Evolutionary conservation across 164 flowering plant species (phyloP), one percentile per base, ranked within the genome.

Genomic region (Dillenia turbinata): DNA sequence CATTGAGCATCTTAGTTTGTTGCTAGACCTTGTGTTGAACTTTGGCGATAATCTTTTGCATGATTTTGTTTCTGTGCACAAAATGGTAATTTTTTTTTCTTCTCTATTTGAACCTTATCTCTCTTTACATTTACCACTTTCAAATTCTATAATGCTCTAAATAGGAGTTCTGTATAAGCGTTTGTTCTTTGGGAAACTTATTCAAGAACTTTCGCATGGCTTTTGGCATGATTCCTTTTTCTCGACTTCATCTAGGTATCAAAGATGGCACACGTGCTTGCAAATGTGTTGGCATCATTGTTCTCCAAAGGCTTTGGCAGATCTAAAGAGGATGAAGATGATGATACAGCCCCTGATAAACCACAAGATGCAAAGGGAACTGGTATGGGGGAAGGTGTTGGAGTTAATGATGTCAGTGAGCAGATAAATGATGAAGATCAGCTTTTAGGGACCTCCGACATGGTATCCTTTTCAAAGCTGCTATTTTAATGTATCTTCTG

Each of bases 321-420:
- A 22, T 52, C 83, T 15, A n/a, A 69, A 2, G 88, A 83, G 67
- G 86, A 81, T 2, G 62, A 80, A 56, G 82, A 14, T 19, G 86
- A 80, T 54, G 83, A 81, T 24, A 47, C 52, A 33, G 14, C 54
- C 24, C 66, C 55, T 65, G 85, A 78, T 56, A 60, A 2, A 26
- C 54, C 80, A 43, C 78, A 89, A 73, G 83, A 83, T 66, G 84
- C 84, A 24, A 71, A 44, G 66, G 99, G 99, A 74, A 95, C 97
- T 11, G 97, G 99, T 61, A 88, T 95, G 96, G 97, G 97, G 11
- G 99, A 95, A 63, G 99, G 99, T 73, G 77, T 52, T 2, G 99
- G 99, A 56, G 4, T 62, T 19, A 88, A 85, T 56, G 99, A 95
- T 75, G 97, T 95, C 49, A 95, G 97, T 65, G 90, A 89, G 57